phyloP scores from a whole-genome alignment of 192 early-diverging fungal genomes.

The Thoreauomyces humboldtii region DNA sequence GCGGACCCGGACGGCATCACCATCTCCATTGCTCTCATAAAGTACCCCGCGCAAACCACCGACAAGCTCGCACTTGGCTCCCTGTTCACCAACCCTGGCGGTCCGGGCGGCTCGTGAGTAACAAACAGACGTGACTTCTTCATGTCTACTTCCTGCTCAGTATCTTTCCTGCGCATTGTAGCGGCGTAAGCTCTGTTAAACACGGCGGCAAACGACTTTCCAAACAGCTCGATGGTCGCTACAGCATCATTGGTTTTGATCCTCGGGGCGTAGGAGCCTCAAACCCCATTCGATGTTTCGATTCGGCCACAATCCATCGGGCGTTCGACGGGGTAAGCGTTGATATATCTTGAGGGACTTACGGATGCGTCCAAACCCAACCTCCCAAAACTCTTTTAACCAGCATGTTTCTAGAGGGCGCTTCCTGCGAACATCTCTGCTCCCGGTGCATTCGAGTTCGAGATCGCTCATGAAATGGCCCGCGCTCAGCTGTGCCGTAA shows the following conservation, averaged over 20 bases:
- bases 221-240: slow-evolving; percentile 20
- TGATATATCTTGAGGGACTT: too few species aligned
- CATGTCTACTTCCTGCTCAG: too few species aligned
- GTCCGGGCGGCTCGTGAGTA: too few species aligned
- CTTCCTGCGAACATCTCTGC: too few species aligned
- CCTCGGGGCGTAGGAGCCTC: slow-evolving; percentile 40
- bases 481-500: slow-evolving; percentile 20
- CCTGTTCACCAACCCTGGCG: slow-evolving; percentile 33
- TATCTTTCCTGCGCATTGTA: too few species aligned
- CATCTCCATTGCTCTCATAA: slow-evolving; percentile 23
- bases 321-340: slow-evolving; percentile 5
- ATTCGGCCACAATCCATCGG: slow-evolving; percentile 4
- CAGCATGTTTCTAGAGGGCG: too few species aligned
- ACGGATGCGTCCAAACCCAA: too few species aligned
- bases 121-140: too few species aligned
- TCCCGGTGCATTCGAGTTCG: background rate
- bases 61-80: slow-evolving; percentile 7
- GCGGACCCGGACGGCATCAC: background rate
- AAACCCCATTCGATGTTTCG: slow-evolving; percentile 26
- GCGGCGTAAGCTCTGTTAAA: slow-evolving; percentile 24
- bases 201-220: slow-evolving; percentile 14
- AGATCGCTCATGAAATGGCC: slow-evolving; percentile 2
- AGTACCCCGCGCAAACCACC: slow-evolving; percentile 9
- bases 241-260: slow-evolving; percentile 42
- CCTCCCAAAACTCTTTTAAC: too few species aligned